phyloP scores from a whole-genome alignment of 1,284 basidiomycete species.

The Puccinia triticina region DNA sequence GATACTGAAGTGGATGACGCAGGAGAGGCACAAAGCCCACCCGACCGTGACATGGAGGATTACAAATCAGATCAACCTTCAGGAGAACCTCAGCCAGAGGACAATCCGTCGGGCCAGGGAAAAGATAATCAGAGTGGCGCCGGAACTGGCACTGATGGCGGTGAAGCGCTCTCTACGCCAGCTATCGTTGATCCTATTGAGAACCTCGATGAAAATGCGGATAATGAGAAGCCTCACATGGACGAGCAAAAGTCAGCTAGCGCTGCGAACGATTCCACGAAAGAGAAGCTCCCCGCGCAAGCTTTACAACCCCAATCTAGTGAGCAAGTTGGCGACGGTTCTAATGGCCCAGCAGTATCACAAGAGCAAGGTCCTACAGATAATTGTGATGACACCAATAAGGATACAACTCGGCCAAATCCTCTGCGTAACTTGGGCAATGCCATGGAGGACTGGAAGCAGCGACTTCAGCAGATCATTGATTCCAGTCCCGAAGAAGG shows the following conservation, averaged over 20 bases:
- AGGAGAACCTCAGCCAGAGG: constrained; percentile 4
- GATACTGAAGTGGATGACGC: not conserved
- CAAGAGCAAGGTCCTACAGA: not conserved
- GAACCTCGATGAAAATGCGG: not conserved
- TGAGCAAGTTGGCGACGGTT: constrained; percentile 14
- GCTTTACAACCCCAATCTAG: constrained; percentile 1
- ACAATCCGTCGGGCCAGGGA: not conserved
- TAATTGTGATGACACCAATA: not conserved
- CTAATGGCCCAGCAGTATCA: constrained; percentile 18
- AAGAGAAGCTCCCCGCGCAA: not conserved
- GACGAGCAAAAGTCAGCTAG: not conserved
- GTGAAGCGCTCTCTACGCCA: constrained; percentile 15
- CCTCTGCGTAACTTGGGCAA: constrained; percentile 36
- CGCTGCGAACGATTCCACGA: not conserved
- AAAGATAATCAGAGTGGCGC: constrained; percentile 18
- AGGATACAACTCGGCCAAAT: constrained; percentile 6
- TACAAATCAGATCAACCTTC: not conserved
- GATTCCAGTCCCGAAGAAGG: constrained; percentile 17
- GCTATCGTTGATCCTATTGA: not conserved
- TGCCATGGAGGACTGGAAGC: constrained; percentile 45
- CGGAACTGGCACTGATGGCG: constrained; percentile 32
- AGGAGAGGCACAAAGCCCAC: not conserved
- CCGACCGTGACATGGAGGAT: constrained; percentile 3
- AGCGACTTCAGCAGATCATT: constrained; percentile 40
- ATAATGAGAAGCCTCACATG: constrained; percentile 8